Conservation (phyloP, 2,329 filamentous ascomycete genomes). For the Pyrenophora graminea region DNA sequence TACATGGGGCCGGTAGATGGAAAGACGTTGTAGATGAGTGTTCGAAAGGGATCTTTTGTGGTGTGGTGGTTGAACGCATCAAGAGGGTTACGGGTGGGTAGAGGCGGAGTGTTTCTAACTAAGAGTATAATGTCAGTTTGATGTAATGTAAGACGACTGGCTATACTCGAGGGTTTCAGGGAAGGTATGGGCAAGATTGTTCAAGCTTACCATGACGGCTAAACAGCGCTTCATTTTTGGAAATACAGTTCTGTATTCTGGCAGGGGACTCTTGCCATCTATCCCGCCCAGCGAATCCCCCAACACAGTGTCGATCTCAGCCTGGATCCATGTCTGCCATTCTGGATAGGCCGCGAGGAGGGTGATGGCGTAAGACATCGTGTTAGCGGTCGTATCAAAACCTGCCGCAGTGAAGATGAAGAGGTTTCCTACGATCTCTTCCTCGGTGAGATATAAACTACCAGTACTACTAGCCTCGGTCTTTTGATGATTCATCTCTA, state of each 20-base stretch:
- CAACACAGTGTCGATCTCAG: constrained; percentile 51
- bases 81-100: constrained; percentile 15
- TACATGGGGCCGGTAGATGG: not conserved
- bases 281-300: not conserved
- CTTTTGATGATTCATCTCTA: too few species aligned
- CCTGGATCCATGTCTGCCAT: constrained; percentile 57
- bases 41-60: not conserved
- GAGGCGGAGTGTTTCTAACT: constrained; percentile 36
- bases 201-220: constrained; percentile 3
- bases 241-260: constrained; percentile 1
- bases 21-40: not conserved
- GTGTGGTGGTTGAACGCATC: constrained; percentile 1
- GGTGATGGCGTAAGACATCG: constrained; percentile 53
- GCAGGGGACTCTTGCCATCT: too few species aligned
- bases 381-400: constrained; percentile 48
- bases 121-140: not conserved
- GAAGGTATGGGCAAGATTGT: not conserved
- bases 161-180: not conserved
- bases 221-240: constrained; percentile 2
- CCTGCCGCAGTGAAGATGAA: constrained; percentile 29
- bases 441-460: constrained; percentile 5
- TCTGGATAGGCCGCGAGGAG: constrained; percentile 53
- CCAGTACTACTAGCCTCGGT: too few species aligned
- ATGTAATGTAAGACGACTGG: too few species aligned
- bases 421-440: constrained; percentile 26